Conservation (phyloP, 371 early-diverging fungal species). For the Capillidium heterosporum region DNA sequence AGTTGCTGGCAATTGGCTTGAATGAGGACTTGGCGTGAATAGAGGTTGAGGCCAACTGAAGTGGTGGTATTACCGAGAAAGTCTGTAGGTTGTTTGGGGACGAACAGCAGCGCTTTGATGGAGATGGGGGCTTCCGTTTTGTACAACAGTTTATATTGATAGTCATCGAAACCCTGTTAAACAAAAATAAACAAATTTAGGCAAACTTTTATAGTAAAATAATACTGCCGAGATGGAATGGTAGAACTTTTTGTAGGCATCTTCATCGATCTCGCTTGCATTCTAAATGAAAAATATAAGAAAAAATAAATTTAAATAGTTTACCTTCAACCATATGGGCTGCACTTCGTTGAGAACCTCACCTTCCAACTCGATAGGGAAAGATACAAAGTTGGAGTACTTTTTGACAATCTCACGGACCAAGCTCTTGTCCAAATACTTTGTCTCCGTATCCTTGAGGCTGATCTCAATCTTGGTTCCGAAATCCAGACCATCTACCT, state of each 20-base stretch:
- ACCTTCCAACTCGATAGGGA: conserved; percentile 75
- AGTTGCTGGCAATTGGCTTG: conserved; percentile 53
- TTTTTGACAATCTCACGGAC: conserved; percentile 58
- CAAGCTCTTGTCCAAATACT: conserved; percentile 46
- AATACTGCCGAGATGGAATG: conserved; percentile 39
- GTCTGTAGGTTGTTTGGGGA: conserved; percentile 53
- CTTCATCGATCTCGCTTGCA: conserved; percentile 52
- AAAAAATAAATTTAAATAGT: background rate
- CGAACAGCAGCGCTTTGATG: conserved; percentile 52
- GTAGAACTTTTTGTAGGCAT: conserved; percentile 85
- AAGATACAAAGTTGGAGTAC: conserved; percentile 92
- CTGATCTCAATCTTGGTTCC: conserved; percentile 92
- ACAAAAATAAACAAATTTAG: background rate
- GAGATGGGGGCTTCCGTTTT: conserved; percentile 61
- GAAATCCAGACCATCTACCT: conserved; percentile 50
- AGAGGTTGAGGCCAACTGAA: conserved; percentile 58
- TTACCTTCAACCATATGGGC: conserved; percentile 81
- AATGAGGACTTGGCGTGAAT: conserved; percentile 64
- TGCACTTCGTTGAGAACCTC: conserved; percentile 71
- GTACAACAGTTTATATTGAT: conserved; percentile 49
- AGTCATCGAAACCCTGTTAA: conserved; percentile 34
- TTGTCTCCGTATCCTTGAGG: conserved; percentile 75
- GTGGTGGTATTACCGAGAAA: conserved; percentile 35
- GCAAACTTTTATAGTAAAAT: background rate
- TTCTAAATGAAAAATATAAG: conserved; percentile 9